Conservation (phyloP, 1,284 basidiomycete species). For the Pisolithus thermaeus region DNA sequence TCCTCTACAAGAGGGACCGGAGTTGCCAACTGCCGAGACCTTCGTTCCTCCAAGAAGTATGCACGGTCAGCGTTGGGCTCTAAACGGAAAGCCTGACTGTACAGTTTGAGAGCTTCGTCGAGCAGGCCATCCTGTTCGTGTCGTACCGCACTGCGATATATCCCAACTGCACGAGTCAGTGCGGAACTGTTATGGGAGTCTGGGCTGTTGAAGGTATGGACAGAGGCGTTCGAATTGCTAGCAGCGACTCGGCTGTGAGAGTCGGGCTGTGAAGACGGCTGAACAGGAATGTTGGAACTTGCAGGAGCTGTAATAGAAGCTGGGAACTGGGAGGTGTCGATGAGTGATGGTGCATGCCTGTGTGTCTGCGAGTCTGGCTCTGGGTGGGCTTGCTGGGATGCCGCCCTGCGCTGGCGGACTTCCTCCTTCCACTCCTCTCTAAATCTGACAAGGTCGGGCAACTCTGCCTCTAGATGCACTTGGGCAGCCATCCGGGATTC, state of each 20-base stretch:
- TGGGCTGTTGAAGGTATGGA: constrained; percentile 12
- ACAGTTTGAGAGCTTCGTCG: constrained; percentile 69
- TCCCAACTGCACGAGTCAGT: constrained; percentile 48
- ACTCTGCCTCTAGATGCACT: constrained; percentile 23
- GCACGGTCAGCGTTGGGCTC: constrained; percentile 63
- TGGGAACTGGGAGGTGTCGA: constrained; percentile 1
- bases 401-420: constrained; percentile 41
- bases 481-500: not conserved
- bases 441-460: constrained; percentile 58
- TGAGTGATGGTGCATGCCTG: not conserved
- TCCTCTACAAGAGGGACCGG: not conserved
- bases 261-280: not conserved
- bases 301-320: not conserved
- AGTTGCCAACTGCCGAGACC: constrained; percentile 24
- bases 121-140: constrained; percentile 69
- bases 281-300: not conserved
- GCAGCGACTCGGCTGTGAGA: not conserved
- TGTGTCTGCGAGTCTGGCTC: not conserved
- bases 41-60: constrained; percentile 52
- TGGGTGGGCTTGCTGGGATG: not conserved
- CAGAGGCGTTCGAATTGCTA: constrained; percentile 1
- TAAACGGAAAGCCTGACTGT: constrained; percentile 74
- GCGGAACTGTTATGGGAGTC: constrained; percentile 26
- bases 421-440: constrained; percentile 72
- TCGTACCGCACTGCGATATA: constrained; percentile 67